A percentile compares a stretch with the other conserved stretches of the same genome.
Evolutionary conservation across 257 asterid species (phyloP).

Genomic region (Nicotiana knightiana): DNA sequence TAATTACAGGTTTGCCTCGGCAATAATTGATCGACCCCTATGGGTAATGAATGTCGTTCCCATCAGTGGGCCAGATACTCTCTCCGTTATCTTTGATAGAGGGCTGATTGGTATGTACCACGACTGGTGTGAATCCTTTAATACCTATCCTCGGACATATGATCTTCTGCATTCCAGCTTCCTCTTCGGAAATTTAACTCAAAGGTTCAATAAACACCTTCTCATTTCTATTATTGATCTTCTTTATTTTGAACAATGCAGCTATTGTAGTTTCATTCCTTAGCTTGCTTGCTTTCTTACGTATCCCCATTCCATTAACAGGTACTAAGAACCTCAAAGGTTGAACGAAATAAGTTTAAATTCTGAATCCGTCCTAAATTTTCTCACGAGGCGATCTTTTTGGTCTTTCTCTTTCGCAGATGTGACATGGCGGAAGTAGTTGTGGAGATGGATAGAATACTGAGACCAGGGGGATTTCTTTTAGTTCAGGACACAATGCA

Average conservation of each 20-base stretch:
- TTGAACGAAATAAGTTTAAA: too few species aligned
- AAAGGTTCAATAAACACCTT: conserved; percentile 30
- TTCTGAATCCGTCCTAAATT: background rate
- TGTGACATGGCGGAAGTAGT: conserved; percentile 53
- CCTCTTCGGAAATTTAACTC: conserved; percentile 43
- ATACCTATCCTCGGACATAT: conserved; percentile 67
- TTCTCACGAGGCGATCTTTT: background rate
- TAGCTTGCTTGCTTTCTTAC: background rate
- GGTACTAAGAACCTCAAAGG: too few species aligned
- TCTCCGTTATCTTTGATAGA: conserved; percentile 54
- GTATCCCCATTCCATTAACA: too few species aligned
- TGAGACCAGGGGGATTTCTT: conserved; percentile 63
- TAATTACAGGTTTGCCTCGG: conserved; percentile 58
- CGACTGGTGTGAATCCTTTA: conserved; percentile 78
- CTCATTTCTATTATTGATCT: background rate
- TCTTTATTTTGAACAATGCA: background rate
- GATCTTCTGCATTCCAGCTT: conserved; percentile 69
- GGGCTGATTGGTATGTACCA: conserved; percentile 74
- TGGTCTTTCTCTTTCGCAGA: conserved; percentile 17
- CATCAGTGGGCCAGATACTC: conserved; percentile 45
- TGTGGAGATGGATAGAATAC: conserved; percentile 62
- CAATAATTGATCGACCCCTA: conserved; percentile 37
- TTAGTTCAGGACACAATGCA: conserved; percentile 53
- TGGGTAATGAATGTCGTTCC: conserved; percentile 85
- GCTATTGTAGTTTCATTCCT: background rate